Base-by-base conservation (phyloP, 148 eudicot genomes). In the Rhododendron simsii region DNA sequence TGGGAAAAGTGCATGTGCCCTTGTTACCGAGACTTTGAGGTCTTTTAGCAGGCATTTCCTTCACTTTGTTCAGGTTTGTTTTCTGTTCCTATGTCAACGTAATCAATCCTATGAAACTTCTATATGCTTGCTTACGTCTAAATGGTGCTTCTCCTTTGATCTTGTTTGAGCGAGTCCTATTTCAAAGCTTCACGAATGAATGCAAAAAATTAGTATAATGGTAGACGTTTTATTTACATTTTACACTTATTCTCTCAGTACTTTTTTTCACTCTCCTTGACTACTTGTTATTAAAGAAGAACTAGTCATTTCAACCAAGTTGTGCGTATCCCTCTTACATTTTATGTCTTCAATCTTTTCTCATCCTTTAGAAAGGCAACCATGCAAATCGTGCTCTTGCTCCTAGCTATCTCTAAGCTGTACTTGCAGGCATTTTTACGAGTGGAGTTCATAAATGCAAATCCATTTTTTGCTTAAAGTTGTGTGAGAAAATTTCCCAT, bases 1-100 rank as follows among this genome's bases (percentile, higher is more conserved):
- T 26, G 95, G 87, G 67, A 92, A 86, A 61, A 92, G 93, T 77
- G 91, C 82, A 5, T 84, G 84, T 57, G 88, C 93, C 2, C 87
- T 71, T 55, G 99, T 93, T 0, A 94, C 90, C 4, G 94, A 92
- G 73, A 90, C 95, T 0, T 83, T 95, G 0, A 87, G 98, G 85
- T 59, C 53, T 0, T 94, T 95, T 81, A 94, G 93, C 87, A 93
- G 86, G n/a, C 71, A 92, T 11, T 96, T 92, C 44, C 92, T 96
- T 26, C 95, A 94, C 78, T 91, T 92, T 83, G 87, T 96, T 81
- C 99, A 96, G 95, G 99, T 94, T 41, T 50, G 23, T n/a, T 57
- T 1, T 44, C 28, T n/a, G 7, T 47, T 78, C 16, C 2, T 47
- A 3, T 47, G 12, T 35, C 3, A 14, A 12, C 9, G 47, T 10